Evolutionary conservation across 1,284 basidiomycete species (phyloP).

Genomic region (Leccinum colubrinum): DNA sequence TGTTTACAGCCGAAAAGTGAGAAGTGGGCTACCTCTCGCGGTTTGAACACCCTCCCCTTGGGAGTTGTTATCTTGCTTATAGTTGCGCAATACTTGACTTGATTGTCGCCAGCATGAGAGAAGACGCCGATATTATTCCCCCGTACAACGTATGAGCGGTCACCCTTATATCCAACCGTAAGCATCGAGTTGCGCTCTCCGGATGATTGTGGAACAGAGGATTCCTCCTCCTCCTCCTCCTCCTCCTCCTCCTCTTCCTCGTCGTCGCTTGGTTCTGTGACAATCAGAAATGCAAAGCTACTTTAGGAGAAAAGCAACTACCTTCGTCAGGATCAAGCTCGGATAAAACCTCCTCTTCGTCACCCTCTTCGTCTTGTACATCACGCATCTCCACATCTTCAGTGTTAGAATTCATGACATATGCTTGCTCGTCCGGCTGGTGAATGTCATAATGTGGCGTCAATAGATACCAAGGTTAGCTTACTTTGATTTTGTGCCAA

Average conservation of each 20-base stretch:
- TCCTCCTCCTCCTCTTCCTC: slow-evolving; percentile 63
- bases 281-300: slow-evolving; percentile 10
- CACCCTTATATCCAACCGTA: slow-evolving; percentile 94
- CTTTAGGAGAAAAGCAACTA: slow-evolving; percentile 20
- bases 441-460: slow-evolving; percentile 1
- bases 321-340: slow-evolving; percentile 62
- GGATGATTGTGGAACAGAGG: slow-evolving; percentile 40
- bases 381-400: slow-evolving; percentile 89
- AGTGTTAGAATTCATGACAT: slow-evolving; percentile 65
- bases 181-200: slow-evolving; percentile 86
- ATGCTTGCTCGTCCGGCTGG: slow-evolving; percentile 75
- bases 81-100: slow-evolving; percentile 86
- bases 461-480: slow-evolving; percentile 10
- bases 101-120: slow-evolving; percentile 74
- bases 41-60: slow-evolving; percentile 84
- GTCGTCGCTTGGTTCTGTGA: slow-evolving; percentile 48
- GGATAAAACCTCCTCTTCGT: slow-evolving; percentile 71
- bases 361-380: slow-evolving; percentile 66
- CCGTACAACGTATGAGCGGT: slow-evolving; percentile 93
- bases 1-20: background rate
- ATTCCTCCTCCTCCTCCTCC: slow-evolving; percentile 50
- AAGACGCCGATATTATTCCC: slow-evolving; percentile 99
- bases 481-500: slow-evolving; percentile 85
- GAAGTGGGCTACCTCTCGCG: slow-evolving; percentile 66
- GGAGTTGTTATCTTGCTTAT: slow-evolving; percentile 84